Evolutionary conservation across 495 filamentous ascomycete genomes (phyloP), one percentile per base, ranked within the genome.

Genomic region (Cladorrhinum samala): DNA sequence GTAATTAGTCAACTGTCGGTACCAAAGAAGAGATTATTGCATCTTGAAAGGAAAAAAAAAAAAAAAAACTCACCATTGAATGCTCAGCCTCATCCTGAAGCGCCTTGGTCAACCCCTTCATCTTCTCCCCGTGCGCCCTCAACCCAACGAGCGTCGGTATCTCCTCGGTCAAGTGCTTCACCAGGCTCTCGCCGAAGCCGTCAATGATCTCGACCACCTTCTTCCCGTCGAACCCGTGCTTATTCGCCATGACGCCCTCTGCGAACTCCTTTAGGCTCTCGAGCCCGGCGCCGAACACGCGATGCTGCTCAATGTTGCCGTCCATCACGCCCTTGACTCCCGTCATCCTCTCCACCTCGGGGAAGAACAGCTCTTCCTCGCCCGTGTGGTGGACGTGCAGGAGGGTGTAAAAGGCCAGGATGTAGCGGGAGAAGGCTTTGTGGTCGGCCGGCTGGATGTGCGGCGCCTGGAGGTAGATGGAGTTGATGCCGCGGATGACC

Each of bases 401-500:
- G 16, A 67, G 47, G 1, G 38, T 16, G 48, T 47, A 47, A 60
- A 64, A 73, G 36, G 53, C 44, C 3, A 51, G 37, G 49, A 66
- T 68, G 57, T 63, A 68, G 48, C 64, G 67, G 50, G 71, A 50
- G 54, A 79, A 78, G 42, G 58, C 27, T 7, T 50, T 54, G 46
- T 68, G 47, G 50, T 78, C 64, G 16, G 56, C 24, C 13, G 63
- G 40, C 27, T 41, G 38, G 39, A 72, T 56, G 48, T 72, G 59
- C 0, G 65, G 69, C 0, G 72, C 70, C 67, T 79, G 75, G 30
- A 72, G 64, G 64, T 77, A 76, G 63, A 79, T 77, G 44, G 65
- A 59, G 63, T 79, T 81, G 47, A 79, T 64, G n/a, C 61, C 61
- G 42, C 74, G 75, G 56, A 71, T 59, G 17, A 78, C 55, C 43